Conservation (phyloP, 768 basidiomycete genomes). For the Atractiella rhizophila region DNA sequence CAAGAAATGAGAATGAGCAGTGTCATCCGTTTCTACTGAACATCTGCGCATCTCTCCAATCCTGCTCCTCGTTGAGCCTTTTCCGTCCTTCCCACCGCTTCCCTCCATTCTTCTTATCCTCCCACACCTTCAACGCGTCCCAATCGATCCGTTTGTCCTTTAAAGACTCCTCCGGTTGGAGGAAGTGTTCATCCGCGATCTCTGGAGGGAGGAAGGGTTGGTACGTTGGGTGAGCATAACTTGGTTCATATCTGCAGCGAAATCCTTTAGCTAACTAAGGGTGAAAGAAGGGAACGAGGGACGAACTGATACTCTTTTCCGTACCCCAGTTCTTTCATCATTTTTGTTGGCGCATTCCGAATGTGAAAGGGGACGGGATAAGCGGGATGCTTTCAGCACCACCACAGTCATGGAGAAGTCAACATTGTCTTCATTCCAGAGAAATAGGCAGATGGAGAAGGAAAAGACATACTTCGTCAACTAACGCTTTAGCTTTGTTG, state of each 20-base stretch:
- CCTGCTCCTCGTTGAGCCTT: too few relatives aligned
- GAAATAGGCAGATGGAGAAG: neutral
- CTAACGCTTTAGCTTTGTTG: slow-evolving; percentile 24
- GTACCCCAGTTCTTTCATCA: slow-evolving; percentile 47
- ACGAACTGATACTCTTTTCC: slow-evolving; percentile 37
- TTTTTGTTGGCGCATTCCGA: slow-evolving; percentile 47
- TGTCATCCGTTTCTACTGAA: too few relatives aligned
- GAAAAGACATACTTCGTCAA: neutral
- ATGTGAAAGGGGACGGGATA: slow-evolving; percentile 43
- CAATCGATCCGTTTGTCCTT: slow-evolving; percentile 23
- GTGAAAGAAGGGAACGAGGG: neutral
- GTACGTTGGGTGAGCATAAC: slow-evolving; percentile 35
- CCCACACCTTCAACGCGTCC: slow-evolving; percentile 2
- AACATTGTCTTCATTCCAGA: neutral
- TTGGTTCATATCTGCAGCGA: slow-evolving; percentile 12
- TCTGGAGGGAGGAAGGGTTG: slow-evolving; percentile 37
- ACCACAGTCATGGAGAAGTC: slow-evolving; percentile 35
- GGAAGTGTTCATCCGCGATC: slow-evolving; percentile 27
- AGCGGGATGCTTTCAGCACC: slow-evolving; percentile 28
- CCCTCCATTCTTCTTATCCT: neutral
- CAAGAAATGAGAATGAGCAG: too few relatives aligned
- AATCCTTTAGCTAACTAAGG: neutral
- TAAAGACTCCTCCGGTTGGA: slow-evolving; percentile 26
- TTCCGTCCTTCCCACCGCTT: neutral
- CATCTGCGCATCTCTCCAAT: too few relatives aligned